A percentile compares a stretch with the other conserved stretches of the same genome.
Evolutionary conservation across 768 basidiomycete species (phyloP).

Genomic region (Rhizopogon roseolus): DNA sequence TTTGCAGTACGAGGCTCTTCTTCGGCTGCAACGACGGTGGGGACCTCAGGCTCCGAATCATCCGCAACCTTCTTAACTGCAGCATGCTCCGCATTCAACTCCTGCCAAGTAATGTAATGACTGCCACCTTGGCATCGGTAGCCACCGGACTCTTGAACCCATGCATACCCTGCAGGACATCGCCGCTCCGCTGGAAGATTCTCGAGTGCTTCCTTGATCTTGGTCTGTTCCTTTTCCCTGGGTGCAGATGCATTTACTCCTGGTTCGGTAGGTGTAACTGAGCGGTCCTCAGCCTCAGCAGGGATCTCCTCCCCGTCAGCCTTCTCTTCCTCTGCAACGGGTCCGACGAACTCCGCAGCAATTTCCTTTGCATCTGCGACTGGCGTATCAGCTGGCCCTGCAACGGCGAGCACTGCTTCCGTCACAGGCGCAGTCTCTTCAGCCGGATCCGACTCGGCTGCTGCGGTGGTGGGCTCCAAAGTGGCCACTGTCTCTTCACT

Average conservation of each 20-base stretch:
- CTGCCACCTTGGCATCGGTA: no score
- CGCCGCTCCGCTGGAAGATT: no score
- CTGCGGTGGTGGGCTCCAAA: neutral
- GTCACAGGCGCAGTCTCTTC: neutral
- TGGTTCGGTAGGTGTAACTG: neutral
- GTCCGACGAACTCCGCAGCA: neutral
- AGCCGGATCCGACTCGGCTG: neutral
- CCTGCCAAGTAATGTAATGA: no score
- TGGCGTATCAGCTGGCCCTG: neutral
- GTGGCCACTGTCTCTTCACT: neutral
- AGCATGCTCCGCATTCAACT: no score
- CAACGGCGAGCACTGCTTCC: neutral
- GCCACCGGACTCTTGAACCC: no score
- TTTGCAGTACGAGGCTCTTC: neutral
- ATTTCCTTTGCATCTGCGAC: neutral
- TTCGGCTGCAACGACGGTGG: neutral
- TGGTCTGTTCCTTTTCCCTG: no score
- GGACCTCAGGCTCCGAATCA: neutral
- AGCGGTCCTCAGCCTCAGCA: neutral
- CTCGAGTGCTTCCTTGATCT: no score
- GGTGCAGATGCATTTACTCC: neutral
- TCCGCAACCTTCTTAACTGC: no score
- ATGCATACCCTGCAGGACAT: no score
- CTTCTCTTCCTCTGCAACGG: neutral
- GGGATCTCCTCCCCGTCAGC: neutral